Evolutionary conservation across 2,329 filamentous ascomycete species (phyloP).

Genomic region (Trichoderma atroviride): DNA sequence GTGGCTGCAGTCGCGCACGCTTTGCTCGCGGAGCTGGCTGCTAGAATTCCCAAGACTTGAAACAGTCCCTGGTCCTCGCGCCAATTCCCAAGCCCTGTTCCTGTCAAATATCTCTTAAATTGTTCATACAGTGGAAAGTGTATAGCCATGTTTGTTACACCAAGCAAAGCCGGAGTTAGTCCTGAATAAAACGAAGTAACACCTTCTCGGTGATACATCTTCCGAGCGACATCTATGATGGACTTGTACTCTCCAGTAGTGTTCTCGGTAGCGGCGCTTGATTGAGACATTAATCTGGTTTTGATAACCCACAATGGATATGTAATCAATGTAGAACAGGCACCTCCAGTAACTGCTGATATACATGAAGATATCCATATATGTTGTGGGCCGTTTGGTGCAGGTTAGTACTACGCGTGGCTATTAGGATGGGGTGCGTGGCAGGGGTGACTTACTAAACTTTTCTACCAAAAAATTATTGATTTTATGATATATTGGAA

Average conservation of each 20-base stretch:
- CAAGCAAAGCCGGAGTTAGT: background rate
- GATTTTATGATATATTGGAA: background rate
- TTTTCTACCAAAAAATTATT: background rate
- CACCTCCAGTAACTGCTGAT: background rate
- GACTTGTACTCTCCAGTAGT: background rate
- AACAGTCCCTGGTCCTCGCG: background rate
- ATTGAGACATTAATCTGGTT: background rate
- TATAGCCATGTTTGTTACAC: background rate
- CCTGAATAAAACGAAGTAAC: background rate
- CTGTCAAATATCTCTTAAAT: background rate
- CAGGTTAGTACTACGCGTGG: background rate
- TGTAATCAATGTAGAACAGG: background rate
- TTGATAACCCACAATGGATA: background rate
- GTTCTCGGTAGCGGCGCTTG: background rate
- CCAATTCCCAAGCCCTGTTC: background rate
- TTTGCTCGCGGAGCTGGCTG: background rate
- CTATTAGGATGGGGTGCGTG: background rate
- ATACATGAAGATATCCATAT: background rate
- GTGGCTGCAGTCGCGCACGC: background rate
- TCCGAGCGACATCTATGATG: background rate
- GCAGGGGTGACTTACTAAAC: background rate
- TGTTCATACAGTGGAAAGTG: background rate
- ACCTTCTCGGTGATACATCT: background rate
- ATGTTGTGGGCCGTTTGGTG: too few relatives aligned
- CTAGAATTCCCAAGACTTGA: background rate